Percentiles rank a stretch among this genome's conserved stretches.
Conservation (phyloP, 1,139 yeast species). For the Blastobotrys proliferans region DNA sequence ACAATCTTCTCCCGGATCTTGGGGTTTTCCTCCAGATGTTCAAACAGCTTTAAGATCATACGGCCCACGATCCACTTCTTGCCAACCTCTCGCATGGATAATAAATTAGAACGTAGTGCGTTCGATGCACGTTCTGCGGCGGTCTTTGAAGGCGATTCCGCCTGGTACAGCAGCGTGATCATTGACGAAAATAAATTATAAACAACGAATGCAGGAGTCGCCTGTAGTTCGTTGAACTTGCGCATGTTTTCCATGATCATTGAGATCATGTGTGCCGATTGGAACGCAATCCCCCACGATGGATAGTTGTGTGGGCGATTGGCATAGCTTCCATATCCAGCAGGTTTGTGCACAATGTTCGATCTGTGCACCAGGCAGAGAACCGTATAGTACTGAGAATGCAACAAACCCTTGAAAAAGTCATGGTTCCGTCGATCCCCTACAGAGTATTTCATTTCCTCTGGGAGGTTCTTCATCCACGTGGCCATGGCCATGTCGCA, state of each 20-base stretch:
- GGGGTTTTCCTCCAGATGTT: conserved; percentile 28
- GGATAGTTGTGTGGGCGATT: conserved; percentile 44
- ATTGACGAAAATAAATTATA: conserved; percentile 61
- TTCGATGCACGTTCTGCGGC: conserved; percentile 60
- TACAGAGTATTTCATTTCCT: conserved; percentile 58
- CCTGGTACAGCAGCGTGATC: conserved; percentile 70
- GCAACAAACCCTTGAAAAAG: conserved; percentile 58
- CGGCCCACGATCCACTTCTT: conserved; percentile 42
- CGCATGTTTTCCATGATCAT: conserved; percentile 58
- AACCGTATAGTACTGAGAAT: conserved; percentile 70
- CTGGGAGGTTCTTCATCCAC: conserved; percentile 71
- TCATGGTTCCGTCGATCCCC: conserved; percentile 49
- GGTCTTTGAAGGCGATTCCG: conserved; percentile 53
- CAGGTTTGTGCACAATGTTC: conserved; percentile 54
- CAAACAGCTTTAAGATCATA: conserved; percentile 35
- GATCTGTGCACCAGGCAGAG: conserved; percentile 70
- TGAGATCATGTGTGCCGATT: conserved; percentile 78
- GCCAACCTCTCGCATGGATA: conserved; percentile 51
- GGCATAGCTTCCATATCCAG: conserved; percentile 19
- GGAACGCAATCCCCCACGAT: conserved; percentile 81
- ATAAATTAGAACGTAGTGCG: conserved; percentile 50
- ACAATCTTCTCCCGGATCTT: conserved; percentile 30
- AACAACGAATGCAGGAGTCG: conserved; percentile 55
- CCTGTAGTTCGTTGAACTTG: conserved; percentile 48
- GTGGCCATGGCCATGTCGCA: conserved; percentile 79